phyloP scores from a whole-genome alignment of 176 grass and related monocot genomes.

The Aegilops bicornis region DNA sequence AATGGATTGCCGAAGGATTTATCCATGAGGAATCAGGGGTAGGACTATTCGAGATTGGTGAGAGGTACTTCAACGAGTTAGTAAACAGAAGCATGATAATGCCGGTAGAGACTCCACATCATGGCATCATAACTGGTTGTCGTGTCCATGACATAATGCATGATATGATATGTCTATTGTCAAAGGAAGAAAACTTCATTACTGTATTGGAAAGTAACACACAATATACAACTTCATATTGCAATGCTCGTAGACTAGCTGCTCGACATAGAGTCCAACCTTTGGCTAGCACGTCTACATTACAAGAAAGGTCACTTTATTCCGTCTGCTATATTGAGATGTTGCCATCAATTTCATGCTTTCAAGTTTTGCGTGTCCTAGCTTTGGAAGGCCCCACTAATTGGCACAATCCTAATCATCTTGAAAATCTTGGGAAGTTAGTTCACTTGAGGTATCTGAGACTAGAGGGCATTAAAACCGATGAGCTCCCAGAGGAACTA shows the following conservation, averaged over 20 bases:
- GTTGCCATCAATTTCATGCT: background rate
- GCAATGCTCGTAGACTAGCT: background rate
- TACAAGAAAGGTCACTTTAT: background rate
- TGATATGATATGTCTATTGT: background rate
- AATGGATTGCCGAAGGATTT: slow-evolving; percentile 20
- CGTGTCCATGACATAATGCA: background rate
- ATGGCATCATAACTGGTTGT: background rate
- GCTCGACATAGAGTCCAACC: background rate
- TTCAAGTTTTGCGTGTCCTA: background rate
- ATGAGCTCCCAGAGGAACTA: background rate
- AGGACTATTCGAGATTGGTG: background rate
- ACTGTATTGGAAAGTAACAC: background rate
- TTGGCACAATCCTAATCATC: background rate
- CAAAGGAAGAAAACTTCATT: slow-evolving; percentile 15
- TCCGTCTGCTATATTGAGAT: background rate
- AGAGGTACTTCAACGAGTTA: background rate
- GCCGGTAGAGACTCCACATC: rapidly evolving
- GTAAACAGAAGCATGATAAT: slow-evolving; percentile 24
- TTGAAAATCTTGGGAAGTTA: background rate
- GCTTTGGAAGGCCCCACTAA: background rate
- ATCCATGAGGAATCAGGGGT: background rate
- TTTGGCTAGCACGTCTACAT: background rate
- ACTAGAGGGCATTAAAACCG: rapidly evolving
- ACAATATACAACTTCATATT: background rate
- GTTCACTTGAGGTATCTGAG: background rate